phyloP scores from a whole-genome alignment of 306 rosid genomes.

The Casuarina equisetifolia region DNA sequence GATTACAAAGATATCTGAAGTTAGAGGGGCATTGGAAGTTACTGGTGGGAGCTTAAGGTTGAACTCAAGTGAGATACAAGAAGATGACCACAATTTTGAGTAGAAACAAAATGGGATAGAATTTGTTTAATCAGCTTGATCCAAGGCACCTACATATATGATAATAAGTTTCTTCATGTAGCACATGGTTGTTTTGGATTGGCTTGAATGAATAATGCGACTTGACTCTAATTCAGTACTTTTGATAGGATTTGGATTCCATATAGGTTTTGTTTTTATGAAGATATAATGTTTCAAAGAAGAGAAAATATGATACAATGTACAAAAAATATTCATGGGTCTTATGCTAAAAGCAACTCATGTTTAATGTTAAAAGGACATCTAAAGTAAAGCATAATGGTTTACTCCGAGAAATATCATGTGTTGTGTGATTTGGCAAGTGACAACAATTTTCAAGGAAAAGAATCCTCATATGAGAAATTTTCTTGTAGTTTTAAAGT shows the following conservation, averaged over 20 bases:
- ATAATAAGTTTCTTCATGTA: constrained; percentile 15
- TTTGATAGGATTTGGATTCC: constrained; percentile 14
- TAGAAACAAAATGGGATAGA: background rate
- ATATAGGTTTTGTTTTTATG: constrained; percentile 10
- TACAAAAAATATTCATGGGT: too few relatives aligned
- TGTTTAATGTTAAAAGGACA: too few relatives aligned
- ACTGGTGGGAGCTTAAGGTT: constrained; percentile 24
- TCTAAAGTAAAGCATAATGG: too few relatives aligned
- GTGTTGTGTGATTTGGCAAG: too few relatives aligned
- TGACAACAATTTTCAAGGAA: too few relatives aligned
- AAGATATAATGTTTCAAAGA: constrained; percentile 7
- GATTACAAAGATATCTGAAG: constrained; percentile 47
- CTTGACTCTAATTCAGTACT: constrained; percentile 9
- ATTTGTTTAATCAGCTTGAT: background rate
- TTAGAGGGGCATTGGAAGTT: constrained; percentile 51
- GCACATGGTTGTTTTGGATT: constrained; percentile 1
- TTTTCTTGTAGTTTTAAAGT: too few relatives aligned
- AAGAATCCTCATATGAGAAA: too few relatives aligned
- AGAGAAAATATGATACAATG: too few relatives aligned
- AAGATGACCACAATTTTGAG: constrained; percentile 23
- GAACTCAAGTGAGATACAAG: constrained; percentile 59
- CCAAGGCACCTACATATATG: background rate
- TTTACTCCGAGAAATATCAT: too few relatives aligned
- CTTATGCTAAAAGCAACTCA: too few relatives aligned
- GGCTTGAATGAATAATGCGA: background rate